Evolutionary conservation across 257 asterid species (phyloP).

Genomic region (Nicotiana attenuata): DNA sequence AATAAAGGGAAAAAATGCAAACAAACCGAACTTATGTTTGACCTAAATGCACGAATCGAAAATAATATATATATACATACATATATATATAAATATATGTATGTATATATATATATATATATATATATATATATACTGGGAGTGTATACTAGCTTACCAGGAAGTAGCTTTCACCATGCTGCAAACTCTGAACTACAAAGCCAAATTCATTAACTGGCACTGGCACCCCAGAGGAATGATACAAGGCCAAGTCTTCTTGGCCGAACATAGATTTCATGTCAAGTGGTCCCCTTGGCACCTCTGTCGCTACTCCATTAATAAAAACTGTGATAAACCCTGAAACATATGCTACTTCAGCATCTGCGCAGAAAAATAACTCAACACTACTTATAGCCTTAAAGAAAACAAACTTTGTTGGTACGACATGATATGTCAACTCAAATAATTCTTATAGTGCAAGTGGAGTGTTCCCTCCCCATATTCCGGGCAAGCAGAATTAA

Average conservation of each 20-base stretch:
- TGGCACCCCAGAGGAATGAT: conserved; percentile 2
- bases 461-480: neutral
- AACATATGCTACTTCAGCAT: neutral
- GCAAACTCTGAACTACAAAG: neutral
- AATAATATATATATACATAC: too few species aligned
- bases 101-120: too few species aligned
- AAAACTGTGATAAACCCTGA: neutral
- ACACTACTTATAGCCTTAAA: neutral
- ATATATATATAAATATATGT: too few species aligned
- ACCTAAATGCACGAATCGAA: neutral
- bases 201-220: conserved; percentile 5
- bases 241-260: neutral
- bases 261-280: conserved; percentile 5
- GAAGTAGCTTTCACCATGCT: conserved; percentile 8
- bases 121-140: too few species aligned
- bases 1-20: neutral
- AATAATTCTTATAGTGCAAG: neutral
- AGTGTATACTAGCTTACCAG: neutral
- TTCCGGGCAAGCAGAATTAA: neutral
- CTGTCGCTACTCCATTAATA: neutral
- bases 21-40: neutral
- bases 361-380: neutral
- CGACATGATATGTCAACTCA: neutral
- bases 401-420: neutral
- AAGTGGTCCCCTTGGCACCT: conserved; percentile 6